phyloP scores from a whole-genome alignment of 202 grass and related monocot species.

The Saccharum hybrid region DNA sequence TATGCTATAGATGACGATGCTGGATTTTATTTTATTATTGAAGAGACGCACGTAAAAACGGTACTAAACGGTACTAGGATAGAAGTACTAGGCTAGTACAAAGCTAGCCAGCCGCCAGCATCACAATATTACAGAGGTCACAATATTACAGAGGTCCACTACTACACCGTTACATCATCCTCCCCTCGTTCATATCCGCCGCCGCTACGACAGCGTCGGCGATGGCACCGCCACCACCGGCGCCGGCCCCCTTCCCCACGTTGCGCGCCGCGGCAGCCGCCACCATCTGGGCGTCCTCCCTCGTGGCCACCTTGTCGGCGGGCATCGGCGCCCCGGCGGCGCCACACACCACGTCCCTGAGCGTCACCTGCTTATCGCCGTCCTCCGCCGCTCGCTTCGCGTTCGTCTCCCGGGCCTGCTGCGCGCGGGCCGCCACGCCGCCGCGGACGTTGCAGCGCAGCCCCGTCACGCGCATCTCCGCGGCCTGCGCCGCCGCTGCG shows the following conservation, averaged over 20 bases:
- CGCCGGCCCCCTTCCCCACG: background rate
- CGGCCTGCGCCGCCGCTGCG: conserved; percentile 48
- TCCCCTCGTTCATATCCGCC: conserved; percentile 27
- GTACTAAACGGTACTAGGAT: no score
- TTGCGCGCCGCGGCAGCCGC: background rate
- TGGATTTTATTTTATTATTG: no score
- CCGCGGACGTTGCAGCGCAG: conserved; percentile 28
- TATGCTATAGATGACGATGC: no score
- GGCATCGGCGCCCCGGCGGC: conserved; percentile 38
- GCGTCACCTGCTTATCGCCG: background rate
- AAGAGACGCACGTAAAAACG: no score
- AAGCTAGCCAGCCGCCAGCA: no score
- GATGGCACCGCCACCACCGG: background rate
- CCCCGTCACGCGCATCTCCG: conserved; percentile 56
- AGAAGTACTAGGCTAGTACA: no score
- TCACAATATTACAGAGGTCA: no score
- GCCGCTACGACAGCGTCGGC: background rate
- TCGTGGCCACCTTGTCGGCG: conserved; percentile 40
- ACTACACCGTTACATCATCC: background rate
- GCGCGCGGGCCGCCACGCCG: conserved; percentile 46
- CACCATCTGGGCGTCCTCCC: conserved; percentile 41
- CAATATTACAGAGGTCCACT: background rate
- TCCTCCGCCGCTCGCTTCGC: background rate
- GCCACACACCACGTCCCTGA: conserved; percentile 41
- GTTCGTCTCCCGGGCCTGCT: conserved; percentile 48